These are phyloP conservation scores for Solanum okadae DNA, from an alignment of 257 asterid species.

Conservation along the genomic window DNA sequence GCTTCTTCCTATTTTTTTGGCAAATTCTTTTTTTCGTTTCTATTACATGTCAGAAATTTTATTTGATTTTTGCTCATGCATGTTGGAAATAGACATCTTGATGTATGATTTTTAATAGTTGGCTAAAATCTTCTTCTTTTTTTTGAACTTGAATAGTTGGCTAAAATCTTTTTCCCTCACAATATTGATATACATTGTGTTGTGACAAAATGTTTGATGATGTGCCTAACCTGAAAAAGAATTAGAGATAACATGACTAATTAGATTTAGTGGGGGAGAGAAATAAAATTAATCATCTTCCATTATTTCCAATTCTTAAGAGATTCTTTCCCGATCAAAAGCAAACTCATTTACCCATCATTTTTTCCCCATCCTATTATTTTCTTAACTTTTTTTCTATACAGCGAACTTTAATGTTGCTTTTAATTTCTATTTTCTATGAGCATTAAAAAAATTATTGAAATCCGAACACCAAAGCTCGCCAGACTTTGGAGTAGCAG, in stretches of 20 bases:
- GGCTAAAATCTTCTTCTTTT: neutral
- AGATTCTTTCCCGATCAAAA: neutral
- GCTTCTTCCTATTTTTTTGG: neutral
- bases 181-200: neutral
- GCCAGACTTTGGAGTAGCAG: neutral
- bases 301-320: neutral
- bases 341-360: neutral
- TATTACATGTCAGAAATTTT: neutral
- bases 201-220: neutral
- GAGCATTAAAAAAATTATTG: neutral
- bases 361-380: neutral
- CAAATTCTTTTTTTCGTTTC: neutral
- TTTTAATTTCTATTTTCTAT: neutral
- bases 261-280: neutral
- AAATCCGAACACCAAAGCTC: neutral
- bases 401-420: neutral
- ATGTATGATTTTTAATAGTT: neutral
- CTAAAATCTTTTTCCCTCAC: neutral
- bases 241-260: neutral
- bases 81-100: neutral
- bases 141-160: neutral
- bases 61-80: neutral
- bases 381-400: neutral
- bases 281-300: neutral
- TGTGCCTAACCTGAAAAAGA: neutral